phyloP scores from a whole-genome alignment of 352 stramenopile species.

The Phytopythium vexans region DNA sequence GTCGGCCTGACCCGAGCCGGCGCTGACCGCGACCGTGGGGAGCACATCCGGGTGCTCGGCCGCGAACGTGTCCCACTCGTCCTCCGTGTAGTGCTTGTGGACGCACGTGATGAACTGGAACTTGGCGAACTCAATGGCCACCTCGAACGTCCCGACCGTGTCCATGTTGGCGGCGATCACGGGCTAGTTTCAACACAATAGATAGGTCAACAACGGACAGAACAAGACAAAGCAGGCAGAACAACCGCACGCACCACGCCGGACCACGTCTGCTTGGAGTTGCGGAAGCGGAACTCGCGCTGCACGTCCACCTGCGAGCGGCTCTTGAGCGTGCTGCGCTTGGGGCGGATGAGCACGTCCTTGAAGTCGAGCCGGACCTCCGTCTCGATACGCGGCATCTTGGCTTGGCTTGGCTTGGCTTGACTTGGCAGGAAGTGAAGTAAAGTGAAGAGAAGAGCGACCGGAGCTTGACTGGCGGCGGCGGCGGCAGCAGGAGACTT shows the following conservation, averaged over 20 bases:
- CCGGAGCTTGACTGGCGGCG: background rate
- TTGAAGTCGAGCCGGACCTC: slow-evolving; percentile 92
- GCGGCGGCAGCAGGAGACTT: slow-evolving; percentile 17
- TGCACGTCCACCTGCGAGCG: slow-evolving; percentile 78
- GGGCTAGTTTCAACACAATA: slow-evolving; percentile 27
- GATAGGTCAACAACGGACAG: background rate
- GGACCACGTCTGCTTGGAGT: slow-evolving; percentile 72
- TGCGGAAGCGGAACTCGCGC: slow-evolving; percentile 70
- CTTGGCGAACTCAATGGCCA: slow-evolving; percentile 74
- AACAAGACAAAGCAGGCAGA: background rate
- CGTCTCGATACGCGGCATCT: slow-evolving; percentile 88
- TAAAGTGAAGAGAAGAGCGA: background rate
- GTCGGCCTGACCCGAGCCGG: slow-evolving; percentile 69
- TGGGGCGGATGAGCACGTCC: slow-evolving; percentile 93
- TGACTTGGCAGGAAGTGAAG: slow-evolving; percentile 10
- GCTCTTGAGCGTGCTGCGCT: slow-evolving; percentile 89
- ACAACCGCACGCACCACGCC: slow-evolving; percentile 46
- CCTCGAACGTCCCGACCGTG: slow-evolving; percentile 90
- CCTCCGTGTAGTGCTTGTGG: slow-evolving; percentile 89
- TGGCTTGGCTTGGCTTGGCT: background rate
- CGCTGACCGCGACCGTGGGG: slow-evolving; percentile 72
- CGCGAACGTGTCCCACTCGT: slow-evolving; percentile 65
- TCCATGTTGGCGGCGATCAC: slow-evolving; percentile 93
- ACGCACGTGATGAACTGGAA: slow-evolving; percentile 87
- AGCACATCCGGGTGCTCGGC: slow-evolving; percentile 48